Conservation (phyloP, 106 monocot species). For the Allium sativum region DNA sequence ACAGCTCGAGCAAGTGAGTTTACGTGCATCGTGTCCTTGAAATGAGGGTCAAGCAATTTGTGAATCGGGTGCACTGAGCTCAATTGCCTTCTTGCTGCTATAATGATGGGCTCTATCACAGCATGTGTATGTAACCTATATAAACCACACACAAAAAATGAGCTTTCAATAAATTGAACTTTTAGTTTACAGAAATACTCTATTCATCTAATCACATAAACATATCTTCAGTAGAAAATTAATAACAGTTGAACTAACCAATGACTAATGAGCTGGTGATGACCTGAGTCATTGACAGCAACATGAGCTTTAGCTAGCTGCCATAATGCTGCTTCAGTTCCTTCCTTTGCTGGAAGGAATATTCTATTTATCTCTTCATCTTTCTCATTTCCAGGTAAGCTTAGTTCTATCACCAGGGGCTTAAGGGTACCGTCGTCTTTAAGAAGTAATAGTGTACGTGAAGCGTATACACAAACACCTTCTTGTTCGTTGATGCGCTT, state of each 20-base stretch:
- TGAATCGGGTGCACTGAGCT: slow-evolving; percentile 71
- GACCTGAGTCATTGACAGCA: slow-evolving; percentile 55
- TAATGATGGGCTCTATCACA: slow-evolving; percentile 54
- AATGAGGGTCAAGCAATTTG: slow-evolving; percentile 64
- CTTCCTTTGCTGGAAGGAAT: slow-evolving; percentile 35
- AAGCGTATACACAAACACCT: slow-evolving; percentile 38
- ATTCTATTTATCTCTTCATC: slow-evolving; percentile 27
- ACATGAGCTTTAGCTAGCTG: slow-evolving; percentile 59
- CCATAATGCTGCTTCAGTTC: slow-evolving; percentile 36
- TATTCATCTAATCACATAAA: no score
- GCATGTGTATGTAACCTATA: slow-evolving; percentile 67
- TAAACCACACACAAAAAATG: background rate
- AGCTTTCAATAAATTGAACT: background rate
- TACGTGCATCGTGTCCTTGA: slow-evolving; percentile 68
- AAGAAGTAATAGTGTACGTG: slow-evolving; percentile 47
- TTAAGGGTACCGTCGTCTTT: slow-evolving; percentile 35
- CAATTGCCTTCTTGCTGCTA: slow-evolving; percentile 58
- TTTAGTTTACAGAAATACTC: no score
- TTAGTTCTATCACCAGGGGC: slow-evolving; percentile 56
- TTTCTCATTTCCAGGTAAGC: slow-evolving; percentile 18
- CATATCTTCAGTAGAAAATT: no score
- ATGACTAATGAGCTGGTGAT: slow-evolving; percentile 66
- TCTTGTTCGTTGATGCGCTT: slow-evolving; percentile 27
- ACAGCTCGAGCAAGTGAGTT: slow-evolving; percentile 54
- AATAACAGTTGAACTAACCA: slow-evolving; percentile 26